Evolutionary conservation across 2,329 filamentous ascomycete genomes (phyloP).

Genomic region (Helicocarpus griseus): DNA sequence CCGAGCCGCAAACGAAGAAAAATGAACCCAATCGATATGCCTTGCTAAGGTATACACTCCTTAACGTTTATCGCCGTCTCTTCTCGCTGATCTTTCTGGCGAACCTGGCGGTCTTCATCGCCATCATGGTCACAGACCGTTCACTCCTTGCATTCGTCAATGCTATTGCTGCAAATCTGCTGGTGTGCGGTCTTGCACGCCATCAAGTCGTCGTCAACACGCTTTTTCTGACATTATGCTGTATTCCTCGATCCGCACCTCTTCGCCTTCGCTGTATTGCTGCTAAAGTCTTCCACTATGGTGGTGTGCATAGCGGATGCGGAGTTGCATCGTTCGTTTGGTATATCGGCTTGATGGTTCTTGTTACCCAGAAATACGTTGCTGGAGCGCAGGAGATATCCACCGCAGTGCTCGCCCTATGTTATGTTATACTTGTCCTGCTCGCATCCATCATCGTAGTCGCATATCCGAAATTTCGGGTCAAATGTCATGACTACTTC

Average conservation of each 20-base stretch:
- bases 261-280: conserved; percentile 36
- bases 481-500: conserved; percentile 57
- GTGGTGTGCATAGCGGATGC: conserved; percentile 46
- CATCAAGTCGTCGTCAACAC: conserved; percentile 46
- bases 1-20: conserved; percentile 16
- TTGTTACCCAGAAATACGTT: conserved; percentile 26
- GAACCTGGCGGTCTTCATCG: conserved; percentile 30
- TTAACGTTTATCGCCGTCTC: conserved; percentile 35
- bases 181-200: conserved; percentile 39
- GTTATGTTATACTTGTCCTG: conserved; percentile 49
- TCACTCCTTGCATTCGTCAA: conserved; percentile 31
- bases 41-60: conserved; percentile 26
- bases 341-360: conserved; percentile 32
- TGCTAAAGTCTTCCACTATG: conserved; percentile 45
- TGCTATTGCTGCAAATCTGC: conserved; percentile 37
- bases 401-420: conserved; percentile 41
- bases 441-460: conserved; percentile 51
- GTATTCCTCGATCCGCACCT: conserved; percentile 37
- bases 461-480: conserved; percentile 55
- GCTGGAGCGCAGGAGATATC: conserved; percentile 9
- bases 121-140: conserved; percentile 26
- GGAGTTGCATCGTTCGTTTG: conserved; percentile 41
- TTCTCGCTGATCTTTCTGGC: conserved; percentile 32
- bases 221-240: conserved; percentile 38
- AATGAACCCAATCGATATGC: conserved; percentile 16